Base-by-base conservation (phyloP, 2,329 filamentous ascomycete species). In the Sphaerulina vaccinii region DNA sequence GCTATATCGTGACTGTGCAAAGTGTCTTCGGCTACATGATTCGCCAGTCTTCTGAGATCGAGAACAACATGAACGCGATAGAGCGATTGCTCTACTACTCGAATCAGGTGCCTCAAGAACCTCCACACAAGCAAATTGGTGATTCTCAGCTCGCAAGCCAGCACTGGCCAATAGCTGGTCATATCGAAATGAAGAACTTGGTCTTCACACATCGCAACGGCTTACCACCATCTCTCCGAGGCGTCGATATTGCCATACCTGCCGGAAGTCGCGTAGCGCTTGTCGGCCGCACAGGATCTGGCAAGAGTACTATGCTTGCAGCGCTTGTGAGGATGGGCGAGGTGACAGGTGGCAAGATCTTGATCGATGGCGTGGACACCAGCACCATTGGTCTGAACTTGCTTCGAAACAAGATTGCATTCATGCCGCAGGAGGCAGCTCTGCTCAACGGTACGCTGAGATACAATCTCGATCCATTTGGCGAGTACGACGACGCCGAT, bases 71-170 rank as follows among this genome's bases (percentile, higher is more conserved):
- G 51, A 54, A 54, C 15, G 45, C 38, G 7, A 38, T 49, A 9
- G 51, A 54, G 35, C 27, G 51, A 2, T 11, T 54, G 5, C 23
- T 49, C 73, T 90, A 96, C 67, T 96, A 96, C 66, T 80, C 18
- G 7, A 32, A 96, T 24, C 88, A 95, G 32, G 86, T 96, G 1
- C 90, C 95, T 63, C 90, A 95, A 68, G 92, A 96, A 72, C 89
- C 91, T 16, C 27, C 23, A 9, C 35, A 37, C 15, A 16, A 11
- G 5, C 18, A 16, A 15, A 16, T 4, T 10, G 35, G 10, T 3
- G 35, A 37, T 15, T 9, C 2, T 10, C n/a, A 37, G 35, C 35
- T 37, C 15, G 15, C 18, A 10, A 19, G 18, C 15, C 35, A 37
- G 1, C 75, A 79, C 65, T 96, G 92, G 92, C 92, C 92, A 7